Base-by-base conservation (phyloP, 257 asterid genomes). In the Solanum phureja region DNA sequence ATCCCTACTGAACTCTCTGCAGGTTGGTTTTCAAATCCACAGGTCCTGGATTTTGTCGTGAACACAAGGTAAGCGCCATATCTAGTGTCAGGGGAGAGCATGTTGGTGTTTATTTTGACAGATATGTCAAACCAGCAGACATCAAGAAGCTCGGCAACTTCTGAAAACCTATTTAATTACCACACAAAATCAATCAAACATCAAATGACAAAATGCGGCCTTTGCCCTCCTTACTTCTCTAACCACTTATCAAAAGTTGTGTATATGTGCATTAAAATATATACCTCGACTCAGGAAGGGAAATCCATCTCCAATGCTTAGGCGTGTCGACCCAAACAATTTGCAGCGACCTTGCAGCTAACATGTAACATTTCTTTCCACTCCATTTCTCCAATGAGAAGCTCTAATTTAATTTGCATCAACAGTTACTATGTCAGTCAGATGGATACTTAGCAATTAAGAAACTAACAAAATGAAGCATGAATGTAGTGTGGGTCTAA, bases 1-100 rank as follows among this genome's bases (percentile, higher is more conserved):
- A 88, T 37, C 12, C 88, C 88, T 49, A 96, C 92, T 3, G 71
- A 91, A 72, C 88, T 92, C 85, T 93, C 94, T 0, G 89, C 95
- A 0, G 92, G 90, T 13, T 76, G 88, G 90, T 87, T 12, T 3
- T 90, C 91, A 52, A 96, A 93, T 27, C 98, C 98, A 16, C 40
- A 2, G 42, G 79, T 5, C 74, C 89, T 58, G 7, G 93, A 40
- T 24, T 79, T 90, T 46, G 52, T 29, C 8, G 86, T 84, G 93
- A 89, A 95, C 37, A 96, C 95, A 0, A 96, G 92, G 91, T 93
- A 96, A 31, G 96, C 98, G 60, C 95, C 95, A 87, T 96, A 96
- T 38, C 87, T 91, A 1, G 96, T 95, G 76, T 90, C 87, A 0
- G 91, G 87, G 6, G 99, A 95, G 81, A 96, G 94, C 92, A 88